Evolutionary conservation across 768 basidiomycete genomes (phyloP), one percentile per base, ranked within the genome.

Genomic region (Tylopilus balloui): DNA sequence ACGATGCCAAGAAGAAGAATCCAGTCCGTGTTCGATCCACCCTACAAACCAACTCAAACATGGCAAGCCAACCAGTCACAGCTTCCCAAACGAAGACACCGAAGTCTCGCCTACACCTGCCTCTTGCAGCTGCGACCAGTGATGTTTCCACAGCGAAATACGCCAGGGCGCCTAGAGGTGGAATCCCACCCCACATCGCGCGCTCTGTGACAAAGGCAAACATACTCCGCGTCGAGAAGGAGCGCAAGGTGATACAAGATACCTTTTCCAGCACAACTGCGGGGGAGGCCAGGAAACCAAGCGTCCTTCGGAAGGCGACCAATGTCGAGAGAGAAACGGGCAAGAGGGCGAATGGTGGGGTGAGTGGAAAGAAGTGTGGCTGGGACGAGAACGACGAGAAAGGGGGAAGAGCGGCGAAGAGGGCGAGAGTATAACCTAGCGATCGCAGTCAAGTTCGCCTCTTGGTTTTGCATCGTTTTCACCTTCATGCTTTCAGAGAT

Each of bases 351-450:
- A 27, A 12, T 6, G 31, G 48, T 6, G 19, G 43, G 10, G 29
- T 17, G 4, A 41, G 21, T 13, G 35, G 44, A 15, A 53, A 54
- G 51, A 42, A 73, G 71, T 46, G 73, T 78, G 37, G 86, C 83
- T 56, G 83, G 88, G 70, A 86, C 82, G 43, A 86, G 92, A 83
- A 82, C 81, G n/a, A 81, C 81, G 20, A 74, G 75, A 45, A 93
- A 92, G 72, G 42, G 23, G 34, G 40, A 23, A 55, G 56, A 9
- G 38, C 29, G 24, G 10, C 32, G n/a, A 66, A 61, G 56, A 58
- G 48, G 47, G 45, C 28, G 28, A 52, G 37, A 24, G 15, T 51
- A 20, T 63, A 32, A 56, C 7, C 43, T 2, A 15, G 31, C 20
- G 29, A 17, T 42, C 31, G 31, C 15, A 1, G 19, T 25, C 4